Base-by-base conservation (phyloP, 805 yeast genomes). In the Pichia kluyveri region DNA sequence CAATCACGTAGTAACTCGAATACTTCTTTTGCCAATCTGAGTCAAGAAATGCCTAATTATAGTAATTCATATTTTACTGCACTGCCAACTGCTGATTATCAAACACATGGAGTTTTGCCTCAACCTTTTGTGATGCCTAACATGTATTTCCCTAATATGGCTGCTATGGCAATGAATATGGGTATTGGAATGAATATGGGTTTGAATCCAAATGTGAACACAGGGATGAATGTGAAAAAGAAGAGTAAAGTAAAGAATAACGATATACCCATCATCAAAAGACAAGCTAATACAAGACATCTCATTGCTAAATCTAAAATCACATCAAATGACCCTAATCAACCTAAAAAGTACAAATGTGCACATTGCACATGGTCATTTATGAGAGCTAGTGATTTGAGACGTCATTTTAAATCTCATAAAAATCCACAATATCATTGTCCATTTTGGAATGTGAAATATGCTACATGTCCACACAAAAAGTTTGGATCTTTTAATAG, bases 401-500 rank as follows among this genome's bases (percentile, higher is more conserved):
- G 84, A 40, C 71, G 91, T 46, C 91, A 84, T 58, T 54, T 73
- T 18, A 73, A 82, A 52, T 80, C 86, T 4, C 91, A 84, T 58
- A 71, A 73, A 40, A 72, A 76, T 44, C 90, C 90, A 3, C 72
- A 72, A 50, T 79, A 79, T 57, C 82, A 77, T 53, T 84, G 91
- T 59, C 91, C 91, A 3, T 84, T 72, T 64, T 83, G 86, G 85
- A 71, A 71, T 47, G 69, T 72, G 27, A 85, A 80, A 54, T 62
- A 56, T 54, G 79, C 82, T 5, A 76, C 84, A 8, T 84, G 90
- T 60, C 66, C 67, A 7, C 93, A 84, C 61, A 71, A 84, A 47
- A 83, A 82, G 54, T 86, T 84, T 19, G 90, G 91, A 15, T 76
- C 86, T 0, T 85, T 85, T 65, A 80, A 79, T 56, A 69, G 93